phyloP scores from a whole-genome alignment of 139 green algal genomes.

The Micractinium conductrix region DNA sequence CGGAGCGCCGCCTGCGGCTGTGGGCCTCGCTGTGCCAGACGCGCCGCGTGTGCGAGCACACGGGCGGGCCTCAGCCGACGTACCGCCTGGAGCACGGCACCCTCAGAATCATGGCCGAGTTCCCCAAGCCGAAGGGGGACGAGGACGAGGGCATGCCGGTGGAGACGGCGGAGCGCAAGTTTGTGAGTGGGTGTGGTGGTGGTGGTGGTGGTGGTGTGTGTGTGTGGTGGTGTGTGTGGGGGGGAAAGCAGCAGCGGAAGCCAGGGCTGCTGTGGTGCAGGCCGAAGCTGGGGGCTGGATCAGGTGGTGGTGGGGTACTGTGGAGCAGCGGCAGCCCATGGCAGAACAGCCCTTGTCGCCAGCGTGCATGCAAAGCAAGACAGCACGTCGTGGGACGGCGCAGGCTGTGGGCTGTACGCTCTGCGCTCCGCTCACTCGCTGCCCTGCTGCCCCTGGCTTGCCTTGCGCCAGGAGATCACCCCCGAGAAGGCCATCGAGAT shows the following conservation, averaged over 20 bases:
- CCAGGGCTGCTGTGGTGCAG: background rate
- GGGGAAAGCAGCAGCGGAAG: background rate
- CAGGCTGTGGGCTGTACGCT: too few relatives aligned
- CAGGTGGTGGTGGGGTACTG: background rate
- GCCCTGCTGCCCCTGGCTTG: background rate
- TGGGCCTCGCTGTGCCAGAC: constrained; percentile 68
- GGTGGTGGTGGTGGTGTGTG: background rate
- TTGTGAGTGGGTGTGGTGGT: constrained; percentile 41
- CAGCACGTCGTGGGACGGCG: too few relatives aligned
- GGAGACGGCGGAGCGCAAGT: constrained; percentile 69
- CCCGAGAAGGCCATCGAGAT: constrained; percentile 89
- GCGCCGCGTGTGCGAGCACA: constrained; percentile 59
- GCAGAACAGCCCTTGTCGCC: too few relatives aligned
- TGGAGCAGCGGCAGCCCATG: too few relatives aligned
- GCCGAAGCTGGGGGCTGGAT: background rate
- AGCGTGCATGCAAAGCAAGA: too few relatives aligned
- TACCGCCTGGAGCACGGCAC: constrained; percentile 81
- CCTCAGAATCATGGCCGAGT: constrained; percentile 93
- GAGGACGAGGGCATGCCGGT: constrained; percentile 70
- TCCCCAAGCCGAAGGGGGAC: constrained; percentile 76
- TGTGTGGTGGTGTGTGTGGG: background rate
- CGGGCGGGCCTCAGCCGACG: constrained; percentile 84
- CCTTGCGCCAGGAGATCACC: constrained; percentile 77
- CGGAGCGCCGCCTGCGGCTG: constrained; percentile 74
- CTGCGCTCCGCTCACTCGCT: too few relatives aligned